A percentile compares a stretch with the other conserved stretches of the same genome.
Evolutionary conservation across 2,329 filamentous ascomycete genomes (phyloP).

Genomic region (Alternaria gaisen): DNA sequence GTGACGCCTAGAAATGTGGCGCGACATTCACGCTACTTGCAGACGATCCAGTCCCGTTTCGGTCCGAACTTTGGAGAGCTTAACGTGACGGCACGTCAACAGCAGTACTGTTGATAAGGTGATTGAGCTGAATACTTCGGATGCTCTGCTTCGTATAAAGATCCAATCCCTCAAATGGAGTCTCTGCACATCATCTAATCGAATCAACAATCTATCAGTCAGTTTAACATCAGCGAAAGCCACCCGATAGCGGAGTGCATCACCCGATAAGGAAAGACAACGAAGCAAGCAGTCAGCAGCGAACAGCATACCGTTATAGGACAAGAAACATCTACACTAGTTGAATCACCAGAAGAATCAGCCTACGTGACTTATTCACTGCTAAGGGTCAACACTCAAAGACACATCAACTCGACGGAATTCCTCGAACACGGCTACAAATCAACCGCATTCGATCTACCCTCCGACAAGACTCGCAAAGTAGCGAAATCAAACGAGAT

Average conservation of each 20-base stretch:
- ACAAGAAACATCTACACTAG: not conserved
- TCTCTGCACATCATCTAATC: not conserved
- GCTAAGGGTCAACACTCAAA: not conserved
- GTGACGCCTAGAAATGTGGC: conserved; percentile 33
- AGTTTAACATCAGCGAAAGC: not conserved
- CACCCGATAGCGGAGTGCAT: not conserved
- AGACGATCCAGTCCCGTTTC: conserved; percentile 1
- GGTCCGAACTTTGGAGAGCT: not conserved
- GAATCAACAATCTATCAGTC: conserved; percentile 4
- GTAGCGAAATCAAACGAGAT: conserved; percentile 10
- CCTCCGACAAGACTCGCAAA: not conserved
- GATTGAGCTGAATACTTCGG: conserved; percentile 11
- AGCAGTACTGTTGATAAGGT: conserved; percentile 24
- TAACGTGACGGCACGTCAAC: conserved; percentile 19
- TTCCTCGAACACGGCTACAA: not conserved
- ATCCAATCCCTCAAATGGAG: not conserved
- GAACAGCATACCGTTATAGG: not conserved
- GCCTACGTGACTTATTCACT: not conserved
- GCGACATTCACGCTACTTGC: conserved; percentile 27
- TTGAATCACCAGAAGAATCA: not conserved
- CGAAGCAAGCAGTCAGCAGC: not conserved
- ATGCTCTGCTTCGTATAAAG: not conserved
- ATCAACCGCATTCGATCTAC: too few species aligned
- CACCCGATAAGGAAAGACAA: not conserved
- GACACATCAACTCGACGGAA: not conserved